Base-by-base conservation (phyloP, 2,329 filamentous ascomycete species). In the Aspergillus sp. region DNA sequence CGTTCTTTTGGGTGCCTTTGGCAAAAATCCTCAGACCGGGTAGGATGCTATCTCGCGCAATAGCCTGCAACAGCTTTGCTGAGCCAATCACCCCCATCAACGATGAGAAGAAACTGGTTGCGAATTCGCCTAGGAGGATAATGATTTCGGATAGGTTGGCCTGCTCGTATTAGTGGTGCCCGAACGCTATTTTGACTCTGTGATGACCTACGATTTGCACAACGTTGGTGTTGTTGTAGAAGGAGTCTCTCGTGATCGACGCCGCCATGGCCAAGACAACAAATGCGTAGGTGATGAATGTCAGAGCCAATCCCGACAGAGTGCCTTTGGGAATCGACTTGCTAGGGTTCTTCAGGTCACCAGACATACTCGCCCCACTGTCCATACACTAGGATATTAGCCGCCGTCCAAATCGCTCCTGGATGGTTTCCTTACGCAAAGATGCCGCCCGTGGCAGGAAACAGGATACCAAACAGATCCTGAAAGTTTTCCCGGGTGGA, bases 71-170 rank as follows among this genome's bases (percentile, higher is more conserved):
- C 11, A 95, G 81, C 67, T 94, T 95, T 23, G 91, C 88, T 5
- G 89, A 88, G 1, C 89, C 90, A 58, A 95, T 89, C 36, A 96
- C 81, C 3, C 91, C 91, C 88, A 96, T 95, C 47, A 96, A 71
- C 4, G 89, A 86, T 0, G 90, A 95, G 73, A 96, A 96, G 63
- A 92, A 86, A 1, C 88, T 87, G 1, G 89, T 89, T 2, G 90
- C 87, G 61, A 91, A 87, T 70, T 96, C 91, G 52, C 91, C 91
- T 1, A 90, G 83, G 3, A 96, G 80, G 21, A 96, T 85, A 4
- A 94, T 66, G 3, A 84, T 76, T 0, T 84, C 81, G 14, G 88
- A 94, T n/a, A 91, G 63, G 64, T 88, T 95, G n/a, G 85, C 88
- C 77, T 81, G 54, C 36, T 5, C 36, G 9, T 32, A 36, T 36